Evolutionary conservation across 2,329 filamentous ascomycete species (phyloP).

Genomic region (Diaporthe vaccinii): DNA sequence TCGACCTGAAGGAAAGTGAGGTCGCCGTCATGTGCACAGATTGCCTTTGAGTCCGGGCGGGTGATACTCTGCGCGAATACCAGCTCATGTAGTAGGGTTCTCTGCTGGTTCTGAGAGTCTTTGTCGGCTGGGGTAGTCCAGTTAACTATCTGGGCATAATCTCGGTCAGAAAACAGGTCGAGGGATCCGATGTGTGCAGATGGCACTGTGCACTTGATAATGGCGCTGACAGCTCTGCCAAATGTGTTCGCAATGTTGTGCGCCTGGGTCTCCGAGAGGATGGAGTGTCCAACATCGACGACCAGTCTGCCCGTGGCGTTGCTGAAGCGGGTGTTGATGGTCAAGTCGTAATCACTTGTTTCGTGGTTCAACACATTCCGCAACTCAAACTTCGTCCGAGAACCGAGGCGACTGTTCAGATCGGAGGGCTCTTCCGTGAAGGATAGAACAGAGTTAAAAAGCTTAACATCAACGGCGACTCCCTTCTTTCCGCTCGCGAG

Average conservation of each 20-base stretch:
- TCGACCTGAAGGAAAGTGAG: conserved; percentile 58
- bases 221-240: conserved; percentile 62
- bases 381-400: conserved; percentile 47
- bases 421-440: conserved; percentile 58
- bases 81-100: conserved; percentile 59
- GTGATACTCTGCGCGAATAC: conserved; percentile 56
- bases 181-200: conserved; percentile 54
- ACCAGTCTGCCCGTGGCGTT: conserved; percentile 54
- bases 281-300: conserved; percentile 59
- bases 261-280: conserved; percentile 59
- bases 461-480: conserved; percentile 45
- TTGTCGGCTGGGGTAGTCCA: conserved; percentile 62
- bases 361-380: conserved; percentile 56
- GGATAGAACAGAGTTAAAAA: conserved; percentile 67
- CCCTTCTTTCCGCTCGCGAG: conserved; percentile 55
- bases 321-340: conserved; percentile 58
- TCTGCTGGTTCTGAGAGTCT: conserved; percentile 53
- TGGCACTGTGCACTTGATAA: conserved; percentile 52
- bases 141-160: conserved; percentile 66
- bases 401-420: conserved; percentile 51
- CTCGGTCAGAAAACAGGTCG: conserved; percentile 68
- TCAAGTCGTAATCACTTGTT: conserved; percentile 62
- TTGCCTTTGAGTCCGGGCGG: conserved; percentile 56
- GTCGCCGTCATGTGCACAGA: conserved; percentile 61
- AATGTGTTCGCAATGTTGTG: conserved; percentile 66